Evolutionary conservation across 768 basidiomycete genomes (phyloP).

Genomic region (Glaciozyma antarctica): DNA sequence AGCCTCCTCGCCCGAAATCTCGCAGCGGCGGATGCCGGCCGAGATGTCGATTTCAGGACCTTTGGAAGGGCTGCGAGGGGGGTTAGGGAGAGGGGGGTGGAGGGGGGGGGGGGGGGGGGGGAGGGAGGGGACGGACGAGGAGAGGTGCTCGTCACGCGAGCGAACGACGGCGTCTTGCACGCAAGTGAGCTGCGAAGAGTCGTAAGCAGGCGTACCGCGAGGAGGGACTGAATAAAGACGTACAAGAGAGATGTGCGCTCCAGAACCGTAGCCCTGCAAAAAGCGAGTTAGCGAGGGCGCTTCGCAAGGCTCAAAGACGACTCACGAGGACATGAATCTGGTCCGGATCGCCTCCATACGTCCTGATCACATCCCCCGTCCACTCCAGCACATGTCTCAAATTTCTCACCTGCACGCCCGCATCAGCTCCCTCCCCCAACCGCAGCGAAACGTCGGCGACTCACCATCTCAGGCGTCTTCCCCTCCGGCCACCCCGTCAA

Average conservation of each 20-base stretch:
- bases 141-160: conserved; percentile 20
- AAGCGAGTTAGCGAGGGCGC: not conserved
- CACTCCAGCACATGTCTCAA: conserved; percentile 26
- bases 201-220: not conserved
- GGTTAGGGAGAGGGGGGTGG: not conserved
- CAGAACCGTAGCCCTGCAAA: conserved; percentile 30
- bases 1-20: conserved; percentile 28
- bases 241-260: conserved; percentile 21
- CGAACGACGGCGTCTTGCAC: conserved; percentile 34
- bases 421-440: not conserved
- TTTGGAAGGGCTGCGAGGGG: not conserved
- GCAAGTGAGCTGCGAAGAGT: conserved; percentile 26
- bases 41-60: conserved; percentile 6
- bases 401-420: conserved; percentile 21
- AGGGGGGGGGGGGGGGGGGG: not conserved
- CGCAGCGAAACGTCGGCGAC: not conserved
- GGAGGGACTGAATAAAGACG: not conserved
- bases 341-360: conserved; percentile 26
- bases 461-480: conserved; percentile 13
- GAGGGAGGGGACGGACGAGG: not conserved
- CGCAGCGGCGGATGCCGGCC: conserved; percentile 24
- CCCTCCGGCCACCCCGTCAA: not conserved
- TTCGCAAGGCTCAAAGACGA: too few relatives aligned
- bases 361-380: conserved; percentile 18
- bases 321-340: conserved; percentile 20